These are phyloP conservation scores for Ganoderma lucidum DNA, from an alignment of 1,284 basidiomycete species.

Conservation along the genomic window DNA sequence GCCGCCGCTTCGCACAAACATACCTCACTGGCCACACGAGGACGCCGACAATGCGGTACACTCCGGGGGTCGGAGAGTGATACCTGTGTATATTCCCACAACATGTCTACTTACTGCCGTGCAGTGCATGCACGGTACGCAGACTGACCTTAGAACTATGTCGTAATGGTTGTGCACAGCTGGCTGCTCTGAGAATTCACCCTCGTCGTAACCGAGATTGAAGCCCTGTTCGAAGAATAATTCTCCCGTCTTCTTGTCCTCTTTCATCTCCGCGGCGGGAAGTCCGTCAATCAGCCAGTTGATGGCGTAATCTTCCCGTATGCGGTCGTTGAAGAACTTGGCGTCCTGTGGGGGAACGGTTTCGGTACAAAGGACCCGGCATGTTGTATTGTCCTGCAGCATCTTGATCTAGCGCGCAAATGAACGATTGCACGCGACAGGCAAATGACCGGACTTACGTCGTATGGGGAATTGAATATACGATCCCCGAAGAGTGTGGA, in stretches of 20 bases:
- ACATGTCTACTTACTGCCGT: slow-evolving; percentile 1
- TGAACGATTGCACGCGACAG: neutral
- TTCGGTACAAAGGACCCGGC: slow-evolving; percentile 77
- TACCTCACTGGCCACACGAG: slow-evolving; percentile 91
- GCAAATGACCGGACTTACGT: slow-evolving; percentile 59
- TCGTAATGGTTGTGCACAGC: slow-evolving; percentile 94
- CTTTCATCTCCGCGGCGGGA: slow-evolving; percentile 92
- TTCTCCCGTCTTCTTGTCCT: slow-evolving; percentile 79
- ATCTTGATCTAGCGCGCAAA: slow-evolving; percentile 68
- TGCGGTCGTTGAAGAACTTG: slow-evolving; percentile 91
- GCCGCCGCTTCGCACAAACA: slow-evolving; percentile 3
- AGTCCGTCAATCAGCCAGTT: slow-evolving; percentile 97
- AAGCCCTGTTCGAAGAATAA: slow-evolving; percentile 92
- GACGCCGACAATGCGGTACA: slow-evolving; percentile 89
- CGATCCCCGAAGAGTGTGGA: slow-evolving; percentile 96
- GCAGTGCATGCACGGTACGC: neutral
- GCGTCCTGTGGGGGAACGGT: slow-evolving; percentile 77
- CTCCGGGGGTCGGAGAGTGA: slow-evolving; percentile 74
- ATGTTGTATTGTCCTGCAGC: slow-evolving; percentile 77
- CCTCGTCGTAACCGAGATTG: slow-evolving; percentile 77
- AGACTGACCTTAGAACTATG: slow-evolving; percentile 73
- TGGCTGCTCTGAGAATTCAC: slow-evolving; percentile 61
- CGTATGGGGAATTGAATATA: slow-evolving; percentile 91
- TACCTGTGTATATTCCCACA: slow-evolving; percentile 61
- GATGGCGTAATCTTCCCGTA: slow-evolving; percentile 91